A percentile compares a stretch with the other conserved stretches of the same genome.
phyloP scores from a whole-genome alignment of 2,329 filamentous ascomycete species.

The Diplocarpon mali region DNA sequence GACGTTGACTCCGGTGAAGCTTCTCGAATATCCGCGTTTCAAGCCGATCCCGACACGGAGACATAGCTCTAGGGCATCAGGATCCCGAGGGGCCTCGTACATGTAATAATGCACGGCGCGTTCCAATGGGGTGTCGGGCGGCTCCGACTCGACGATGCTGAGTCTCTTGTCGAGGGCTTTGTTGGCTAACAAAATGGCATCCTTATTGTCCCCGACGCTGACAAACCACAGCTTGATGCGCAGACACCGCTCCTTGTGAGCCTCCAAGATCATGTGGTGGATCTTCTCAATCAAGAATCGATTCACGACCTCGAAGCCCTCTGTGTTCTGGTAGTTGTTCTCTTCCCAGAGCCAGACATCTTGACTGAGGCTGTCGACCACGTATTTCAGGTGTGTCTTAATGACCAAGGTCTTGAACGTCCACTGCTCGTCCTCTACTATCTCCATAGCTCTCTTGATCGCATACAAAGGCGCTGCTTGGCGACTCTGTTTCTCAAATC shows the following conservation, averaged over 20 bases:
- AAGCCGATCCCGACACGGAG: not conserved
- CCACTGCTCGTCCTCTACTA: not conserved
- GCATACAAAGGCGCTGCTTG: not conserved
- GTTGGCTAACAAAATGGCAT: not conserved
- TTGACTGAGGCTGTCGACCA: not conserved
- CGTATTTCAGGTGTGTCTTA: not conserved
- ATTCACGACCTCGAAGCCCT: not conserved
- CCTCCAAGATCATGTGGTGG: conserved; percentile 1
- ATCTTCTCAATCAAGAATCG: not conserved
- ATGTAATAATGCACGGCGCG: not conserved
- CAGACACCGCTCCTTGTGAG: not conserved
- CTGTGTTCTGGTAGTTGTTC: not conserved
- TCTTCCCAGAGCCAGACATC: not conserved
- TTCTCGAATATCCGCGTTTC: not conserved
- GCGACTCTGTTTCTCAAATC: not conserved
- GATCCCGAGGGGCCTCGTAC: not conserved
- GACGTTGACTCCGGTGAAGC: not conserved
- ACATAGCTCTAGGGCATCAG: not conserved
- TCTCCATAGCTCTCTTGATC: not conserved
- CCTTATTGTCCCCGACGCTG: not conserved
- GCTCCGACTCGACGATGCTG: not conserved
- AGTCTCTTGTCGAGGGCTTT: not conserved
- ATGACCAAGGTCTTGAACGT: not conserved
- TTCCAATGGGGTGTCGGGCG: not conserved
- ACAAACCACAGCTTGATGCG: not conserved